Evolutionary conservation across 164 flowering plant genomes (phyloP).

Genomic region (Platanus orientalis): DNA sequence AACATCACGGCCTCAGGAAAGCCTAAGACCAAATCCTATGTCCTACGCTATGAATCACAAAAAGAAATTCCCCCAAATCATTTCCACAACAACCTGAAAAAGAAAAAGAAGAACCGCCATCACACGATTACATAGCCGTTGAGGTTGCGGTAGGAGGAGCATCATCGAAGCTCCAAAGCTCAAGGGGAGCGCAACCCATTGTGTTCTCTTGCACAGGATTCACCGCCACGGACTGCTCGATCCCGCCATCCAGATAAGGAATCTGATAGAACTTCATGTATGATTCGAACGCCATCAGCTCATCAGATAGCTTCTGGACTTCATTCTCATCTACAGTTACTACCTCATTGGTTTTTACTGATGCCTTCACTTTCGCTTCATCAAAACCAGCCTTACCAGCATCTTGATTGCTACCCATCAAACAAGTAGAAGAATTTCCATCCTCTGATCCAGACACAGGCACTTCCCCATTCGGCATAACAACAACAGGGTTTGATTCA

Average conservation of each 20-base stretch:
- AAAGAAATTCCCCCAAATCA: not conserved
- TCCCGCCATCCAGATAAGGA: conserved; percentile 57
- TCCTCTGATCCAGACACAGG: conserved; percentile 22
- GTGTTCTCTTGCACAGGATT: conserved; percentile 32
- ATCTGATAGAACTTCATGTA: conserved; percentile 71
- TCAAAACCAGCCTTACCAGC: not conserved
- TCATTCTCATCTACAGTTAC: conserved; percentile 26
- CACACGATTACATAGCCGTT: not conserved
- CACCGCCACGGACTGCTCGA: conserved; percentile 21
- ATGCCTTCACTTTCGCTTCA: conserved; percentile 11
- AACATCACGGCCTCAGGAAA: too few species aligned
- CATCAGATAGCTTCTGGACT: conserved; percentile 62
- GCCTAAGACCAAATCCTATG: too few species aligned
- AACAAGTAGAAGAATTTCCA: not conserved
- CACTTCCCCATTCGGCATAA: not conserved
- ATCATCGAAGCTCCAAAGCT: conserved; percentile 73
- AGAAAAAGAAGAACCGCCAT: not conserved
- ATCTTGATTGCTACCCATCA: conserved; percentile 3
- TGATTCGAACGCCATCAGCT: conserved; percentile 70
- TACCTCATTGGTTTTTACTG: conserved; percentile 4
- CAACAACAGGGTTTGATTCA: not conserved
- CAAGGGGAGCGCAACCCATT: conserved; percentile 25
- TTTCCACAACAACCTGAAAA: not conserved
- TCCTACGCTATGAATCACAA: not conserved
- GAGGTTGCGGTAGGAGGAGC: not conserved